Base-by-base conservation (phyloP, 768 basidiomycete species). In the Lactifluus echinatus region DNA sequence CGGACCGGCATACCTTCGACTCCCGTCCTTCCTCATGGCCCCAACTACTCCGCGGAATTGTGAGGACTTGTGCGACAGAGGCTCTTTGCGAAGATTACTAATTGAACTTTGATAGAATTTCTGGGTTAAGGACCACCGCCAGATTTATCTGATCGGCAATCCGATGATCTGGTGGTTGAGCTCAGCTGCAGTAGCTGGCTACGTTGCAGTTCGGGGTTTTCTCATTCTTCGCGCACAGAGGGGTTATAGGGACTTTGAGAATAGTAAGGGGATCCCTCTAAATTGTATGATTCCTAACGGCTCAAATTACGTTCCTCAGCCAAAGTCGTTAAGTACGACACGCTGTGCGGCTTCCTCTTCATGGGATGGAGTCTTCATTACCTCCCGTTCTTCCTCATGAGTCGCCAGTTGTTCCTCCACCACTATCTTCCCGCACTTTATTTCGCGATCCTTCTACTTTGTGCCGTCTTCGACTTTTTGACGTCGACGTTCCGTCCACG, bases 351-450 rank as follows among this genome's bases (percentile, higher is more conserved):
- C 0, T 96, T 97, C 81, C 81, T 97, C 56, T 87, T 92, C 75
- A 70, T 91, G 31, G 93, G 92, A 46, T 99, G 95, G 92, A 75
- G 76, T 24, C 68, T 99, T 33, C 96, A 98, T 74, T 98, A 96
- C 73, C 78, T 90, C 68, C 96, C 96, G 14, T 99, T 99, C 81
- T 98, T 84, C 82, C 75, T 98, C 63, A 98, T 98, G 95, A 75
- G 80, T 42, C 92, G 96, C 21, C 96, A 99, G 67, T 84, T 98
- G 45, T 99, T 99, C 80, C 73, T 99, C 23, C 95, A 98, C 68
- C 96, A 98, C 73, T 98, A 98, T 70, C 87, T 98, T 73, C 96
- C 95, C 0, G 93, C 94, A 0, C 76, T 99, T n/a, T 95, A 93
- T 67, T 94, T 89, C 64, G 84, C 87, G n/a, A 82, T 92, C 63